These are phyloP conservation scores for Eutypella sp. DNA, from an alignment of 2,329 filamentous ascomycete species.

Conservation along the genomic window DNA sequence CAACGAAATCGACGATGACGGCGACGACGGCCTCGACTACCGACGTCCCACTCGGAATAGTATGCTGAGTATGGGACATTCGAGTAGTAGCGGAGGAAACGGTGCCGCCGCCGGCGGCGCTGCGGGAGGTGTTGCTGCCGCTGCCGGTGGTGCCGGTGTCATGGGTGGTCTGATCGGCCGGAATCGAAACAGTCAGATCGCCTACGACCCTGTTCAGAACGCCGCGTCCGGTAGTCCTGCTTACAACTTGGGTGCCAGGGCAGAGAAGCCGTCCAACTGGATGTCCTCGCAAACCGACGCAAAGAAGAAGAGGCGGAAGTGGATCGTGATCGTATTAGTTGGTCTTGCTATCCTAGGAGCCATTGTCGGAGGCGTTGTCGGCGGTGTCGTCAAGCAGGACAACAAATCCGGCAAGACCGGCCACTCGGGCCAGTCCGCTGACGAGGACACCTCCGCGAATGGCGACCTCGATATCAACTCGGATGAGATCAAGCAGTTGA, in stretches of 20 bases:
- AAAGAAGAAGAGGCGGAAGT: slow-evolving; percentile 64
- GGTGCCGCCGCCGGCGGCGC: slow-evolving; percentile 43
- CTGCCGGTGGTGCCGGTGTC: slow-evolving; percentile 35
- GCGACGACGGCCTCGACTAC: slow-evolving; percentile 73
- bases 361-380: slow-evolving; percentile 68
- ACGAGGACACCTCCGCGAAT: slow-evolving; percentile 55
- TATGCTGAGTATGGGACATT: slow-evolving; percentile 52
- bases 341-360: slow-evolving; percentile 62
- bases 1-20: slow-evolving; percentile 77
- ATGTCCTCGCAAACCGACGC: slow-evolving; percentile 52
- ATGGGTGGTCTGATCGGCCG: slow-evolving; percentile 35
- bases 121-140: slow-evolving; percentile 39
- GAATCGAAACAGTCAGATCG: slow-evolving; percentile 33
- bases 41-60: slow-evolving; percentile 48
- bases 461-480: slow-evolving; percentile 72
- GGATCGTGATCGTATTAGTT: slow-evolving; percentile 62
- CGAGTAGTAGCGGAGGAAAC: slow-evolving; percentile 35
- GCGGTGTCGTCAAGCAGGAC: slow-evolving; percentile 32
- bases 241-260: slow-evolving; percentile 28
- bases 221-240: slow-evolving; percentile 21
- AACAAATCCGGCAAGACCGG: slow-evolving; percentile 33
- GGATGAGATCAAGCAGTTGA: slow-evolving; percentile 69
- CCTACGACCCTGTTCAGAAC: slow-evolving; percentile 53
- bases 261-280: slow-evolving; percentile 65
- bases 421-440: slow-evolving; percentile 44